Evolutionary conservation across 1,284 basidiomycete species (phyloP), one percentile per base, ranked within the genome.

Genomic region (Phellopilus nigrolimitatus): DNA sequence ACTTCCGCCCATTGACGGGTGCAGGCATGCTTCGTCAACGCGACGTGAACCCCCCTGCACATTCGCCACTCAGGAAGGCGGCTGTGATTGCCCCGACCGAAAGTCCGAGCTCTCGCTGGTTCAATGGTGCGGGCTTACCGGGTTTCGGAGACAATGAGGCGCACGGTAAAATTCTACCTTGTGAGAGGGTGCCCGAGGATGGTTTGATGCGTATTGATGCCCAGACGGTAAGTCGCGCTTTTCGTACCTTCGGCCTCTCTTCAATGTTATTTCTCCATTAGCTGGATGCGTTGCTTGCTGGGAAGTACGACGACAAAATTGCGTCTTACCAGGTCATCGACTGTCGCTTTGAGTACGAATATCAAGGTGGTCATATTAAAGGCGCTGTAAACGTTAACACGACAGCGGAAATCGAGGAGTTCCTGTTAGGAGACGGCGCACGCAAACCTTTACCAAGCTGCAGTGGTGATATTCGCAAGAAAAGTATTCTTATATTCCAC

Each of bases 341-440:
- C 71, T 99, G 97, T 67, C 89, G 95, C 24, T 99, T 99, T 67
- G 91, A 93, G 58, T 99, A 97, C 65, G 97, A 99, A 71, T 97
- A 88, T 66, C 76, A 80, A 44, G 95, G 95, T 9, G 97, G 95
- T 0, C 95, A 99, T 70, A 84, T 99, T 56, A 80, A 80, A 3
- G 90, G 93, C 13, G 95, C 97, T 2, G 75, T 95, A 67, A 98
- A 98, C 66, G 82, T 99, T 62, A 91, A 90, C 64, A 91, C 84
- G n/a, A 83, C 86, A 9, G 69, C 79, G 31, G 82, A 80, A 44
- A 80, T 97, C 24, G 92, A 97, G 62, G 82, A 88, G 34, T 76
- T 91, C 50, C 71, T 98, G 36, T 79, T 97, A 22, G 75, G 80
- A 10, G 67, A 63, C 15, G 71, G 66, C 47, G 64, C 81, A 43